Conservation (phyloP, 2,329 filamentous ascomycete species). For the Knufia petricola region DNA sequence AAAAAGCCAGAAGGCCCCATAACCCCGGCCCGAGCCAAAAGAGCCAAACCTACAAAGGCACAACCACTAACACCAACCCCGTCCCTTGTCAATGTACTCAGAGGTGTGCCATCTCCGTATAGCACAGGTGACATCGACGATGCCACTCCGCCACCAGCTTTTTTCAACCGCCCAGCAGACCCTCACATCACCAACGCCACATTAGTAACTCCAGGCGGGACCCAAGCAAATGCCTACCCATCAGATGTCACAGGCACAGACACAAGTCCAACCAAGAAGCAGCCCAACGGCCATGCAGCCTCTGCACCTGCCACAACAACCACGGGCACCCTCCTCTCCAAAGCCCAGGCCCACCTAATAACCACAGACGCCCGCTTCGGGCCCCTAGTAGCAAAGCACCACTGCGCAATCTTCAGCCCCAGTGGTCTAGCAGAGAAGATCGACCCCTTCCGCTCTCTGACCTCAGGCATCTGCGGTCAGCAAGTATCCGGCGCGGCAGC, state of each 20-base stretch:
- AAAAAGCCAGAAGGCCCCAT: slow-evolving; percentile 15
- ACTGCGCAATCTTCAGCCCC: slow-evolving; percentile 69
- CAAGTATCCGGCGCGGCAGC: slow-evolving; percentile 93
- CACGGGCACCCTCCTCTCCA: slow-evolving; percentile 62
- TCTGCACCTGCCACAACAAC: too few relatives aligned
- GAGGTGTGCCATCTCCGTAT: slow-evolving; percentile 28
- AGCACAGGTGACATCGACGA: slow-evolving; percentile 34
- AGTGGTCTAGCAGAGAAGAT: slow-evolving; percentile 74
- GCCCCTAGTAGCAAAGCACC: slow-evolving; percentile 61
- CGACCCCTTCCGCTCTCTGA: slow-evolving; percentile 77
- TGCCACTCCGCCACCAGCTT: slow-evolving; percentile 25
- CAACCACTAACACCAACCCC: slow-evolving; percentile 42
- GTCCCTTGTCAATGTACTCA: slow-evolving; percentile 39
- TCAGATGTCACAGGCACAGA: slow-evolving; percentile 29
- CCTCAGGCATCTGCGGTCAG: slow-evolving; percentile 86
- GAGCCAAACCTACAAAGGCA: slow-evolving; percentile 24
- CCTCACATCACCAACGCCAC: slow-evolving; percentile 40
- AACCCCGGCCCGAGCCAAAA: slow-evolving; percentile 7
- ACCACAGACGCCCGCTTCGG: slow-evolving; percentile 62
- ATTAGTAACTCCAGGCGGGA: slow-evolving; percentile 40
- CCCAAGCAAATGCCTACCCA: slow-evolving; percentile 37
- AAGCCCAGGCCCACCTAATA: slow-evolving; percentile 67
- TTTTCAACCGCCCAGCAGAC: slow-evolving; percentile 38
- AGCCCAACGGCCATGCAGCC: slow-evolving; percentile 25
- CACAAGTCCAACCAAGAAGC: slow-evolving; percentile 32